Base-by-base conservation (phyloP, 2,329 filamentous ascomycete species). In the Torrubiellomyces zombiae region DNA sequence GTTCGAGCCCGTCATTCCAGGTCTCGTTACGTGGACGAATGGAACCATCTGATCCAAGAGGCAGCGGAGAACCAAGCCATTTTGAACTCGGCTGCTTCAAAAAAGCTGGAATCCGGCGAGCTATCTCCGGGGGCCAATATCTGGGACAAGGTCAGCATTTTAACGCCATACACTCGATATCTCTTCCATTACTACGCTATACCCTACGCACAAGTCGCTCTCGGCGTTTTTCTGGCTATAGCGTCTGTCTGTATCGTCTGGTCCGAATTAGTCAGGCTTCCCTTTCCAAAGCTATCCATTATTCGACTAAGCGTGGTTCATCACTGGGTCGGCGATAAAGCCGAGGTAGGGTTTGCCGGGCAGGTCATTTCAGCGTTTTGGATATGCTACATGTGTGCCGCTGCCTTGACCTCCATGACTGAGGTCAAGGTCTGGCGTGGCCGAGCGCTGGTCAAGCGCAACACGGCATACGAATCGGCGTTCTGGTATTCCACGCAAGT, bases 391-490 rank as follows among this genome's bases (percentile, higher is more conserved):
- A 98, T 98, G 89, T 92, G 80, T 47, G 63, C 78, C 9, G 83
- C 83, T 23, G 82, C 89, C 5, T 67, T 95, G 25, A 78, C 72
- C 29, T 85, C 83, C 6, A 75, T 98, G 42, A 82, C 76, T 9
- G 82, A 93, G 44, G 81, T 93, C 39, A 91, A 89, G 43, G 83
- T 94, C n/a, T 98, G 89, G 89, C 79, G 89, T 28, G 89, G 91
- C 24, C 73, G 89, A 17, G 86, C 89, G 0, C 61, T 98, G 5
- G 86, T 95, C 23, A 72, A 70, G 30, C 74, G 89, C 29, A 89
- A 92, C 44, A 98, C 89, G 0, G 86, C 91, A 30, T 74, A 81
- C 32, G 89, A 95, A 47, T 82, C 76, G 24, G 89, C 89, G 1
- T 91, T 86, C 38, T 98, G 91, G 83, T 98, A 95, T 45, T 77